These are phyloP conservation scores for Coniochaeta sp. DNA, from an alignment of 2,329 filamentous ascomycete genomes.

Conservation along the genomic window DNA sequence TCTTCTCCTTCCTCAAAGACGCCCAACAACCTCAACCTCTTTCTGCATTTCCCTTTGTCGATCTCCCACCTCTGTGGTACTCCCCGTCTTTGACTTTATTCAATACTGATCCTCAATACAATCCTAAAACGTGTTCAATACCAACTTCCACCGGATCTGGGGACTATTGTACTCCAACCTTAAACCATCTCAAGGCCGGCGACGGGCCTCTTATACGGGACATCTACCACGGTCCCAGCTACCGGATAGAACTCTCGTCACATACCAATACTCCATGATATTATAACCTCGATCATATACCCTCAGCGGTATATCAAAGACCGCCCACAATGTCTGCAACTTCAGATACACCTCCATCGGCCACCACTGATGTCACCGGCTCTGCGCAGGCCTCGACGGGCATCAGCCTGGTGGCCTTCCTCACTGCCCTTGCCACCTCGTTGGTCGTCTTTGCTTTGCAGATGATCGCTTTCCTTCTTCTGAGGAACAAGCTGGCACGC, in stretches of 20 bases:
- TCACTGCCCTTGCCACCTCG: conserved; percentile 58
- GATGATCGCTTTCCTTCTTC: conserved; percentile 63
- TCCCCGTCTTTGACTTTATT: neutral
- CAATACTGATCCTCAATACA: too few species aligned
- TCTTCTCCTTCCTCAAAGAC: neutral
- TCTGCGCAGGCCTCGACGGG: conserved; percentile 26
- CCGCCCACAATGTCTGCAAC: neutral
- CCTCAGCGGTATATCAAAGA: neutral
- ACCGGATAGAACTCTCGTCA: neutral
- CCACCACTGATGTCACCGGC: conserved; percentile 3
- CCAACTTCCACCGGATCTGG: neutral
- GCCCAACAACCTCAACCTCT: neutral
- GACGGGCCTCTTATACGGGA: neutral
- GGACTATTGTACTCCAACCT: neutral
- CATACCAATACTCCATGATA: neutral
- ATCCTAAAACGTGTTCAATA: neutral
- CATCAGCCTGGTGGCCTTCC: conserved; percentile 47
- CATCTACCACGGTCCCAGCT: neutral
- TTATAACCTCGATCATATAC: conserved; percentile 2
- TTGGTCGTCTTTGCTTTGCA: conserved; percentile 57
- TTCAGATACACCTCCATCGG: conserved; percentile 3
- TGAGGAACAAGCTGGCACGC: conserved; percentile 71
- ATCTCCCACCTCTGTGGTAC: neutral
- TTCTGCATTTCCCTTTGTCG: neutral
- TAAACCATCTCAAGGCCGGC: too few species aligned